A percentile compares a stretch with the other conserved stretches of the same genome.
Conservation (phyloP, 768 basidiomycete species). For the Mycena vitilis region DNA sequence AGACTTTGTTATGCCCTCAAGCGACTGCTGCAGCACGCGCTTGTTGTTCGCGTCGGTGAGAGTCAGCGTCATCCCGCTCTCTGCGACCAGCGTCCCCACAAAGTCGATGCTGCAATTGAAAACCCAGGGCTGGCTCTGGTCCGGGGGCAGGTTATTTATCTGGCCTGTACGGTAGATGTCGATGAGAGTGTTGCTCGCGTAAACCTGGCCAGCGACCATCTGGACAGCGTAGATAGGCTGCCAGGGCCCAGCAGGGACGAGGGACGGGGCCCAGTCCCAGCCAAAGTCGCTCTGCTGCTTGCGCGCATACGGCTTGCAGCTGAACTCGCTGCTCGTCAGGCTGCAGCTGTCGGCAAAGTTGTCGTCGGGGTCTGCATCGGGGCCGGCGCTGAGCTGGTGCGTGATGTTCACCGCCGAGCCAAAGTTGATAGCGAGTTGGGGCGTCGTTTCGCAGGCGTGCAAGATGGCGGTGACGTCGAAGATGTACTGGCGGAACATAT, state of each 20-base stretch:
- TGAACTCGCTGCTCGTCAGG: constrained; percentile 21
- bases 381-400: constrained; percentile 19
- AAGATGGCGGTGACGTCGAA: constrained; percentile 26
- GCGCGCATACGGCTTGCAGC: constrained; percentile 31
- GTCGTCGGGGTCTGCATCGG: constrained; percentile 16
- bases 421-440: constrained; percentile 19
- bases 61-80: constrained; percentile 19
- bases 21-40: constrained; percentile 15
- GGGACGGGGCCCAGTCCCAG: constrained; percentile 28
- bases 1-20: not conserved
- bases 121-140: constrained; percentile 23
- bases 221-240: constrained; percentile 27
- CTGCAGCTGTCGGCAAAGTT: constrained; percentile 31
- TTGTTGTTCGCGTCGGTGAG: constrained; percentile 19
- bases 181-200: constrained; percentile 26
- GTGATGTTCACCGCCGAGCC: constrained; percentile 29
- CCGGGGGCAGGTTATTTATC: constrained; percentile 23
- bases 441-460: constrained; percentile 10
- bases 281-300: constrained; percentile 29
- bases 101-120: constrained; percentile 26
- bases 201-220: constrained; percentile 17
- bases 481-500: constrained; percentile 26
- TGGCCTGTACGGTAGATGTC: constrained; percentile 31
- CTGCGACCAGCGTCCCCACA: constrained; percentile 8
- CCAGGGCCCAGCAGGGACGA: constrained; percentile 28